Base-by-base conservation (phyloP, 2,329 filamentous ascomycete species). In the Aspergillus ruber region DNA sequence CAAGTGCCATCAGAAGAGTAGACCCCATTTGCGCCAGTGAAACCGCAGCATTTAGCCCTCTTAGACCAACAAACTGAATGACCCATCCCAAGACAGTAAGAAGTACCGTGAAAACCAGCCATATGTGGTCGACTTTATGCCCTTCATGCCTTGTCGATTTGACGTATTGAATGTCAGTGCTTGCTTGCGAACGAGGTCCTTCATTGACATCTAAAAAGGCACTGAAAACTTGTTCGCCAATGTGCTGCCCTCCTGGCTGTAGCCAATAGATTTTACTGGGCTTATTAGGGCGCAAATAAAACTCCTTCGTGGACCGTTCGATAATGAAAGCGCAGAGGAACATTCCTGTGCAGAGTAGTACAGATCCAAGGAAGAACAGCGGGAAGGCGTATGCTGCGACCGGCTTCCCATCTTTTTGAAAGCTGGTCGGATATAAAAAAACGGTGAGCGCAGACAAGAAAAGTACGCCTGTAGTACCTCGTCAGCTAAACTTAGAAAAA, bases 161-260 rank as follows among this genome's bases (percentile, higher is more conserved):
- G 20, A 63, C 57, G 38, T 66, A 65, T 40, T 29, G 18, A 4
- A 60, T 36, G 1, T 56, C 29, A 7, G 44, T 49, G 2, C 49
- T 55, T 21, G 50, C 41, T 13, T 54, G 50, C 0, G 54, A 56
- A 1, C 43, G 6, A 0, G 45, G 27, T 2, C 52, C 56, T 49
- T 67, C 55, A 21, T 56, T 59, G 17, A 58, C 55, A 3, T 58
- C 61, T 12, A 67, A 52, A 36, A 71, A 72, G 1, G 67, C 54
- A 10, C 64, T 61, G 21, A 71, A 69, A 1, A 62, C 61, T 29
- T 72, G 67, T 33, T 71, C 68, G 2, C 68, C 68, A 3, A 69
- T 57, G 10, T 53, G 42, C 15, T 72, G 67, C 1, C 57, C 55
- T 1, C 69, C 68, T 0, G 67, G 68, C 29, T 72, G 68, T 0